phyloP scores from a whole-genome alignment of 805 yeast species.

The Kodamaea kakaduensis region DNA sequence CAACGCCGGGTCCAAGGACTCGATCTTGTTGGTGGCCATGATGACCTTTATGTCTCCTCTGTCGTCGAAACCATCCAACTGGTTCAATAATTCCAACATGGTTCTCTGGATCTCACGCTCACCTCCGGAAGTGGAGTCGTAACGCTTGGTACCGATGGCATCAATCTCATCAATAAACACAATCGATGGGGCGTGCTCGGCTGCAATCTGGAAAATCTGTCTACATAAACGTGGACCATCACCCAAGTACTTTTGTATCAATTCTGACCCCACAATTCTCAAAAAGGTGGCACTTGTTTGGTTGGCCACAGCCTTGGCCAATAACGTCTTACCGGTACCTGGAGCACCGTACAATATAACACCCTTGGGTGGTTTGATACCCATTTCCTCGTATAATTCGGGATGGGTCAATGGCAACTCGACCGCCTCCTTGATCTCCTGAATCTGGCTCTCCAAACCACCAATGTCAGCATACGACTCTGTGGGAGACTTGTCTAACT shows the following conservation, averaged over 20 bases:
- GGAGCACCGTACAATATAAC: constrained; percentile 97
- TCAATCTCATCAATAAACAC: constrained; percentile 98
- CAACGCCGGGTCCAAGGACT: constrained; percentile 90
- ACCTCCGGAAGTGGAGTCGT: constrained; percentile 95
- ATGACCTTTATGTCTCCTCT: constrained; percentile 96
- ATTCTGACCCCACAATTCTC: constrained; percentile 94
- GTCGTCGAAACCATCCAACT: constrained; percentile 95
- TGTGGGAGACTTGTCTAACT: constrained; percentile 94
- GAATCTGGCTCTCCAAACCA: constrained; percentile 92
- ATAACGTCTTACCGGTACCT: constrained; percentile 93
- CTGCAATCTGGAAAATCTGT: constrained; percentile 94
- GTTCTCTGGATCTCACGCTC: constrained; percentile 97
- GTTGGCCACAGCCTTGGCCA: constrained; percentile 97
- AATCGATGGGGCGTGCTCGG: constrained; percentile 96
- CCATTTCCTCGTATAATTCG: constrained; percentile 96
- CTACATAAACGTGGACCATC: constrained; percentile 95
- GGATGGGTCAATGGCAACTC: constrained; percentile 96
- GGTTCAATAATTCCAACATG: constrained; percentile 92
- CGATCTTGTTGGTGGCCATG: constrained; percentile 97
- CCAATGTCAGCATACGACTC: constrained; percentile 97
- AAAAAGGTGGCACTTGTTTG: constrained; percentile 95
- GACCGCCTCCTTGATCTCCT: constrained; percentile 96
- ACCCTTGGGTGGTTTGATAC: constrained; percentile 97
- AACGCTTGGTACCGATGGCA: constrained; percentile 98
- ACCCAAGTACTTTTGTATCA: constrained; percentile 94